These are phyloP conservation scores for Aspergillus panamensis DNA, from an alignment of 495 filamentous ascomycete species.

Conservation along the genomic window DNA sequence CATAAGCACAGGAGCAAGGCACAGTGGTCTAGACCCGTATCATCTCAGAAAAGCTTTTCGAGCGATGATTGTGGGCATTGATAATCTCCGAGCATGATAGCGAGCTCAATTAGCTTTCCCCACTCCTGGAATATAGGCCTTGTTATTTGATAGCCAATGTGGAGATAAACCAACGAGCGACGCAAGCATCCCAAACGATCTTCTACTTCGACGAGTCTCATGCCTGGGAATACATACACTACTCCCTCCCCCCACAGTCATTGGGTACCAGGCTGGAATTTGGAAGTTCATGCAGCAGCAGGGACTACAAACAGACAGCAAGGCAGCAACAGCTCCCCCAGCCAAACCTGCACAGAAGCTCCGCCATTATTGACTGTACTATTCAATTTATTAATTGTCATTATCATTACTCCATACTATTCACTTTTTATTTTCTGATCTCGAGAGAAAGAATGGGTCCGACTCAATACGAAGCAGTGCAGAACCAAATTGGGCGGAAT, in stretches of 20 bases:
- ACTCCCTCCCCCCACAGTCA: slow-evolving; percentile 1
- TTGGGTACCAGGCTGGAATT: slow-evolving; percentile 9
- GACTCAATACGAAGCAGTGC: slow-evolving; percentile 7
- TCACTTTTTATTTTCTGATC: neutral
- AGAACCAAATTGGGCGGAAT: slow-evolving; percentile 9
- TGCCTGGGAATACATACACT: slow-evolving; percentile 1
- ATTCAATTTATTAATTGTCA: neutral
- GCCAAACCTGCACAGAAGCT: slow-evolving; percentile 1
- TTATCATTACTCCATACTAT: neutral
- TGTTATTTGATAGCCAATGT: neutral
- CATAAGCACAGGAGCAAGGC: neutral
- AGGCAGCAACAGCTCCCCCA: slow-evolving; percentile 2
- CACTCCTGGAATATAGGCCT: neutral
- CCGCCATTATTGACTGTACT: neutral
- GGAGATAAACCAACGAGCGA: neutral
- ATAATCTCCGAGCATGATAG: neutral
- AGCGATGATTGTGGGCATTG: neutral
- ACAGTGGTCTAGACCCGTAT: slow-evolving; percentile 9
- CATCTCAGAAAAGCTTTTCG: neutral
- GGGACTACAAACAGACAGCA: neutral
- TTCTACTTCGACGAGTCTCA: neutral
- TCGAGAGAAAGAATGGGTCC: neutral
- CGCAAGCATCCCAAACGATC: neutral
- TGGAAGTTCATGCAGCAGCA: slow-evolving; percentile 10
- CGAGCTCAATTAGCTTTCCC: neutral